Base-by-base conservation (phyloP, 805 yeast genomes). In the Barnettozyma siamensis region DNA sequence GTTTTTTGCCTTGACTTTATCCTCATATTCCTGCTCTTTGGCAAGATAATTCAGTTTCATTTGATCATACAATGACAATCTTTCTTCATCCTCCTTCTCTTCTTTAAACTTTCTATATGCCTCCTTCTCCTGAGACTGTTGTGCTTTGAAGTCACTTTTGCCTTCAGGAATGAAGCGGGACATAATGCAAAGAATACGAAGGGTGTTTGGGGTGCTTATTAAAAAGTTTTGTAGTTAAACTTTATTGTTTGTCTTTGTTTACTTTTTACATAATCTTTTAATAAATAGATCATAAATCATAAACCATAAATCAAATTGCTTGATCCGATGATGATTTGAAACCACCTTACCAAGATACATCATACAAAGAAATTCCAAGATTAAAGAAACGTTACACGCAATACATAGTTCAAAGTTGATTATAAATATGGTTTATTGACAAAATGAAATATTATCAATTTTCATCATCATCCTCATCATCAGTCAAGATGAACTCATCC, bases 401-500 rank as follows among this genome's bases (percentile, higher is more conserved):
- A n/a, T n/a, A n/a, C n/a, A n/a, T n/a, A 21, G 24, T 21, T 21
- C 24, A 21, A 21, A 21, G 9, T 21, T n/a, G n/a, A 16, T 16
- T 30, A 19, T 30, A 16, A 16, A 17, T 16, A 10, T 15, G 19
- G 27, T 27, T 31, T 20, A 23, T 21, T 4, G 12, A 39, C 38
- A 12, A 9, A 18, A 15, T 12, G 10, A n/a, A 6, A 13, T 21
- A 26, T n/a, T n/a, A 33, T 30, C 13, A 21, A 13, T 9, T 7
- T 13, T 28, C 23, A 27, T 21, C 24, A 21, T 21, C 24, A 15
- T 20, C 43, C 19, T 43, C 52, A 9, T 62, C 64, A 38, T 70
- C 75, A 5, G 44, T 45, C 24, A 79, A 57, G 5, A 68, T 63
- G 47, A 58, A 80, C 54, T 79, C 80, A 31, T 73, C 61, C 12